These are phyloP conservation scores for Fusarium odoratissimum DNA, from an alignment of 2,329 filamentous ascomycete species.

Conservation along the genomic window DNA sequence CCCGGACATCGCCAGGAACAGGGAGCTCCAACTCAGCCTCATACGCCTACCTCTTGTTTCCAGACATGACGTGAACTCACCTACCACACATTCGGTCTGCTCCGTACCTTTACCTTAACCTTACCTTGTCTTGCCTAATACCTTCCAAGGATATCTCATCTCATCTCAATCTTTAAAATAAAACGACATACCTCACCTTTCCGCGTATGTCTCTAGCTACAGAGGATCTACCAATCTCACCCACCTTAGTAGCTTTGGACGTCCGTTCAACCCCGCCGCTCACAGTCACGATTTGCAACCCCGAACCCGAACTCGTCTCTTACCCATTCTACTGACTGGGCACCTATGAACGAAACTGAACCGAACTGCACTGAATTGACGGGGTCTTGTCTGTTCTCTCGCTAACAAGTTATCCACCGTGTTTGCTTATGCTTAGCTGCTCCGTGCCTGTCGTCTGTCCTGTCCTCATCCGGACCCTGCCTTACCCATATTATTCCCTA, in stretches of 20 bases:
- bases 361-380: slow-evolving; percentile 1
- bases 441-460: slow-evolving; percentile 34
- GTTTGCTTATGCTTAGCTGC: slow-evolving; percentile 34
- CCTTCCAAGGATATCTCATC: slow-evolving; percentile 1
- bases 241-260: slow-evolving; percentile 17
- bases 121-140: neutral
- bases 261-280: slow-evolving; percentile 28
- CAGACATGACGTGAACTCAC: slow-evolving; percentile 50
- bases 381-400: slow-evolving; percentile 3
- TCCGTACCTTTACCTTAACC: slow-evolving; percentile 11
- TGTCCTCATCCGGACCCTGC: slow-evolving; percentile 36
- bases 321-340: neutral
- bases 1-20: slow-evolving; percentile 31
- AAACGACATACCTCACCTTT: neutral
- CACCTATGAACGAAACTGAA: neutral
- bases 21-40: slow-evolving; percentile 27
- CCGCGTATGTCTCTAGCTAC: neutral
- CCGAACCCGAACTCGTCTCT: slow-evolving; percentile 4
- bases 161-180: neutral
- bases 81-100: slow-evolving; percentile 15
- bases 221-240: slow-evolving; percentile 10
- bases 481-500: slow-evolving; percentile 27
- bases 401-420: slow-evolving; percentile 3
- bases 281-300: slow-evolving; percentile 26
- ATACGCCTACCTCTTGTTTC: slow-evolving; percentile 9